A percentile compares a stretch with the other conserved stretches of the same genome.
These are phyloP conservation scores for Firmiana major DNA, from an alignment of 345 rosid species.

Conservation along the genomic window DNA sequence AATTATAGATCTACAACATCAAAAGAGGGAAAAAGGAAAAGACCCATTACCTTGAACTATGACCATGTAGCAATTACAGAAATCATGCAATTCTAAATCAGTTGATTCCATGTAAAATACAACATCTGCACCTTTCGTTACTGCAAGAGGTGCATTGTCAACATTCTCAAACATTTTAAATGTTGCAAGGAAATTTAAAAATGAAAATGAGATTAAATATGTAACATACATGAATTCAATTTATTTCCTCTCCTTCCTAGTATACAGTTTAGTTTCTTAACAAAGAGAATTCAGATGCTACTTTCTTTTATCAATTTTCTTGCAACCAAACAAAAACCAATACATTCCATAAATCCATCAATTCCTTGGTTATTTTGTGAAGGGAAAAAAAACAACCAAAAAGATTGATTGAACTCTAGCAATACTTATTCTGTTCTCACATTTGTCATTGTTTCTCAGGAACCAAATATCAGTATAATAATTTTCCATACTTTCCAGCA, in stretches of 20 bases:
- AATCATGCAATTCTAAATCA: constrained; percentile 42
- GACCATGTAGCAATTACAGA: constrained; percentile 56
- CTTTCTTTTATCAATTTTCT: not conserved
- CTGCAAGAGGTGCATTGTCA: constrained; percentile 41
- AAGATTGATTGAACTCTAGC: not conserved
- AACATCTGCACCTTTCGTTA: constrained; percentile 58
- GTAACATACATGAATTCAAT: not conserved
- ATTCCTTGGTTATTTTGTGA: not conserved
- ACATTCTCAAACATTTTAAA: constrained; percentile 2
- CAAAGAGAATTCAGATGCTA: not conserved
- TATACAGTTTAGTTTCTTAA: not conserved
- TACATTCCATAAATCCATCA: not conserved
- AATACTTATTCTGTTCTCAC: not conserved
- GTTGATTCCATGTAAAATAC: constrained; percentile 66
- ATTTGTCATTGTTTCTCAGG: not conserved
- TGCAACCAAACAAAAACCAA: not conserved
- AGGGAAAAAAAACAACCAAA: not conserved
- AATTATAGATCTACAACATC: not conserved
- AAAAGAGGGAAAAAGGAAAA: not conserved
- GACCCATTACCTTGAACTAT: constrained; percentile 68
- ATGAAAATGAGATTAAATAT: not conserved
- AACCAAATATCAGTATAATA: not conserved
- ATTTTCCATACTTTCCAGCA: not conserved
- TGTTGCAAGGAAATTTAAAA: constrained; percentile 4
- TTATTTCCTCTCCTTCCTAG: not conserved